Percentiles rank a stretch among this genome's conserved stretches.
Evolutionary conservation across 2,329 filamentous ascomycete genomes (phyloP).

Genomic region (Calonectria fujianensis): DNA sequence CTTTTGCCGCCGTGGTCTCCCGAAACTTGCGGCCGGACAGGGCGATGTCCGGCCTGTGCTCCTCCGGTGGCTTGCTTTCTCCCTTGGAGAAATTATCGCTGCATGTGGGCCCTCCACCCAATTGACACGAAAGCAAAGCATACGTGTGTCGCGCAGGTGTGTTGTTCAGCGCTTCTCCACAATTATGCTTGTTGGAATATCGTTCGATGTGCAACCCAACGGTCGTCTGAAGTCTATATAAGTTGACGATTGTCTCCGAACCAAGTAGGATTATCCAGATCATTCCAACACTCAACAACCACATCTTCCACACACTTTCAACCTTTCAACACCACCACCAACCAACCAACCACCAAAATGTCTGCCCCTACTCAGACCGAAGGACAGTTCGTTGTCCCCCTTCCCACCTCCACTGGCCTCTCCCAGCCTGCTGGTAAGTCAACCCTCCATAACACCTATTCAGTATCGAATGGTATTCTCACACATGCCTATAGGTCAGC

Average conservation of each 20-base stretch:
- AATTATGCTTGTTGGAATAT: not conserved
- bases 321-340: not conserved
- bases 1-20: not conserved
- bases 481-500: conserved; percentile 62
- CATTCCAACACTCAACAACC: conserved; percentile 6
- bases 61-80: conserved; percentile 7
- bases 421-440: conserved; percentile 57
- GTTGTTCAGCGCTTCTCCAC: not conserved
- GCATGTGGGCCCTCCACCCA: not conserved
- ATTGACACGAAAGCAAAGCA: not conserved
- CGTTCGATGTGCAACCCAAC: not conserved
- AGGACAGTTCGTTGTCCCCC: conserved; percentile 52
- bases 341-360: not conserved
- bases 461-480: too few relatives aligned
- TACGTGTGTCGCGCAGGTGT: not conserved
- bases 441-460: too few relatives aligned
- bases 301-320: too few relatives aligned
- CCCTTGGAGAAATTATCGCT: not conserved
- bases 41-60: not conserved
- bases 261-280: not conserved
- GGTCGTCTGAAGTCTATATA: not conserved
- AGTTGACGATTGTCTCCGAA: not conserved
- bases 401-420: conserved; percentile 58
- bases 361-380: conserved; percentile 28
- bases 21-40: not conserved